A percentile compares a stretch with the other conserved stretches of the same genome.
phyloP scores from a whole-genome alignment of 2,329 filamentous ascomycete species.

The Tolypocladium tundrense region DNA sequence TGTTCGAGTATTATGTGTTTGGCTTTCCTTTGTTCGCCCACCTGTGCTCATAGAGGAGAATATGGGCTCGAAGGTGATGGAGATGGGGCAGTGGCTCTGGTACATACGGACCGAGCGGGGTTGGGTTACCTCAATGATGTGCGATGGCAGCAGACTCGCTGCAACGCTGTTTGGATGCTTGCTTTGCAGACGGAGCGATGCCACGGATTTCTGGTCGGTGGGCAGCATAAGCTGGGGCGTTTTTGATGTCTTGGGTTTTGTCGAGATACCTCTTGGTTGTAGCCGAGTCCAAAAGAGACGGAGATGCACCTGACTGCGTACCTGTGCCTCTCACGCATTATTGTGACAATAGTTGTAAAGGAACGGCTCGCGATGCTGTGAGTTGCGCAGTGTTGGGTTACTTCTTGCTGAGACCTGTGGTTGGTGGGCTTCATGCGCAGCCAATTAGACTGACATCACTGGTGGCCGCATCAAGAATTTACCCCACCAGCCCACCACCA shows the following conservation, averaged over 20 bases:
- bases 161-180: slow-evolving; percentile 6
- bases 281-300: slow-evolving; percentile 1
- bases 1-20: background rate
- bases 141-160: background rate
- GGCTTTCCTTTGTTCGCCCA: background rate
- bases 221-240: slow-evolving; percentile 9
- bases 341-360: background rate
- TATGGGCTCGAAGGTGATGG: background rate
- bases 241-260: slow-evolving; percentile 5
- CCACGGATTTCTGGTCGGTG: background rate
- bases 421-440: background rate
- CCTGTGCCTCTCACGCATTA: too few relatives aligned
- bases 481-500: slow-evolving; percentile 25
- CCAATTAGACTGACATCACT: slow-evolving; percentile 21
- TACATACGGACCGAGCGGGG: background rate
- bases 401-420: background rate
- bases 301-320: background rate
- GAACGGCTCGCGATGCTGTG: background rate
- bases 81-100: background rate
- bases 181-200: slow-evolving; percentile 1
- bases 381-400: background rate
- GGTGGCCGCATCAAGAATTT: slow-evolving; percentile 21
- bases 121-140: slow-evolving; percentile 1
- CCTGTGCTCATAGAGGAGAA: background rate
- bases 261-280: slow-evolving; percentile 8